Conservation (phyloP, 2,329 filamentous ascomycete species). For the Endothia cerciana region DNA sequence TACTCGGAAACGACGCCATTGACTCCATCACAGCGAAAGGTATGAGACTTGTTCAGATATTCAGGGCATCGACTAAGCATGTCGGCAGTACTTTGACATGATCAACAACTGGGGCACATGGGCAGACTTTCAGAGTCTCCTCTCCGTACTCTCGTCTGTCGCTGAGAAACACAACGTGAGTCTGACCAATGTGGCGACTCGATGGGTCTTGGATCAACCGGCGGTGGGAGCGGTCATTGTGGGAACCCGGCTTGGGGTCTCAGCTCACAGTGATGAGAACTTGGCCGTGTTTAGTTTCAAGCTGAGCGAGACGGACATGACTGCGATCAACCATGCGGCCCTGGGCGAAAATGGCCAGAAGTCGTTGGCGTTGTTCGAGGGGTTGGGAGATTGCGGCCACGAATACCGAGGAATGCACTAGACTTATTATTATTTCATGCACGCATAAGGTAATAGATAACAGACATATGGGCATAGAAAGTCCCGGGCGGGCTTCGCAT, state of each 20-base stretch:
- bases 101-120: constrained; percentile 38
- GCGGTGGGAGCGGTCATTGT: constrained; percentile 41
- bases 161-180: constrained; percentile 32
- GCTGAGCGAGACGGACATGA: constrained; percentile 34
- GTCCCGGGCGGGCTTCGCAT: too few relatives aligned
- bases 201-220: constrained; percentile 40
- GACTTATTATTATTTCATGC: background rate
- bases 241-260: constrained; percentile 39
- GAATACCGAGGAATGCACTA: constrained; percentile 39
- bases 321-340: constrained; percentile 33
- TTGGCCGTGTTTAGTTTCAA: constrained; percentile 34
- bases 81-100: constrained; percentile 36
- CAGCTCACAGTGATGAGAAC: constrained; percentile 37
- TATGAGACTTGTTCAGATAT: too few relatives aligned
- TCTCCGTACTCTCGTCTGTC: constrained; percentile 31
- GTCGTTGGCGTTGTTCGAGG: constrained; percentile 31
- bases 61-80: background rate
- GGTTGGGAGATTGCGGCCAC: constrained; percentile 39
- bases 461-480: too few relatives aligned
- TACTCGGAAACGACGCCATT: too few relatives aligned
- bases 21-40: too few relatives aligned
- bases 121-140: constrained; percentile 37
- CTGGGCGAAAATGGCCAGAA: constrained; percentile 31
- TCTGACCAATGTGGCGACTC: constrained; percentile 38
- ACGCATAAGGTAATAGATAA: too few relatives aligned